These are phyloP conservation scores for Royoungia palumana DNA, from an alignment of 768 basidiomycete genomes.

Conservation along the genomic window DNA sequence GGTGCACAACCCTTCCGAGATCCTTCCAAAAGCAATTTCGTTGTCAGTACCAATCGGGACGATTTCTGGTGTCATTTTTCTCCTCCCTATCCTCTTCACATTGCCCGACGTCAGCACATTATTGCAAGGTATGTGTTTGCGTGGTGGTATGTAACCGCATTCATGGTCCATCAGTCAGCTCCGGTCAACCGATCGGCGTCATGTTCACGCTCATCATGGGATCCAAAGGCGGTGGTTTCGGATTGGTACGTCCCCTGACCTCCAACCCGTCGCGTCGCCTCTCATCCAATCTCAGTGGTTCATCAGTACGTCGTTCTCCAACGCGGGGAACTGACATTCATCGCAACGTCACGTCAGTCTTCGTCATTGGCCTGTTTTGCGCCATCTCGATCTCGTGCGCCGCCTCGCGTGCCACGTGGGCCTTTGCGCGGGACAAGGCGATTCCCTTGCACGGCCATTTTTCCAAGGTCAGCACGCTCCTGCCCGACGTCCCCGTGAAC, in stretches of 20 bases:
- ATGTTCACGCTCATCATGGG: conserved; percentile 64
- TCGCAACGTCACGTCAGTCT: conserved; percentile 34
- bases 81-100: conserved; percentile 64
- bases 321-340: background rate
- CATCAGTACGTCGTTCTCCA: conserved; percentile 31
- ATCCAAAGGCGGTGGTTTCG: conserved; percentile 58
- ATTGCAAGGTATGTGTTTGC: conserved; percentile 42
- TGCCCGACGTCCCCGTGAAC: conserved; percentile 53
- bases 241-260: conserved; percentile 41
- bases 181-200: conserved; percentile 61
- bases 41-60: conserved; percentile 53
- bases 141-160: conserved; percentile 1
- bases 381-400: conserved; percentile 65
- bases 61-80: conserved; percentile 49
- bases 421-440: conserved; percentile 64
- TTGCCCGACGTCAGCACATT: conserved; percentile 54
- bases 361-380: conserved; percentile 57
- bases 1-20: conserved; percentile 52
- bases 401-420: conserved; percentile 68
- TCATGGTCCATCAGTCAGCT: conserved; percentile 39
- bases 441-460: conserved; percentile 54
- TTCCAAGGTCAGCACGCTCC: conserved; percentile 39
- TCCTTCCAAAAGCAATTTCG: conserved; percentile 54
- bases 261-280: background rate
- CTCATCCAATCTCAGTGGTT: conserved; percentile 33